phyloP scores from a whole-genome alignment of 768 basidiomycete species.

The Candolleomyces eurysporus region DNA sequence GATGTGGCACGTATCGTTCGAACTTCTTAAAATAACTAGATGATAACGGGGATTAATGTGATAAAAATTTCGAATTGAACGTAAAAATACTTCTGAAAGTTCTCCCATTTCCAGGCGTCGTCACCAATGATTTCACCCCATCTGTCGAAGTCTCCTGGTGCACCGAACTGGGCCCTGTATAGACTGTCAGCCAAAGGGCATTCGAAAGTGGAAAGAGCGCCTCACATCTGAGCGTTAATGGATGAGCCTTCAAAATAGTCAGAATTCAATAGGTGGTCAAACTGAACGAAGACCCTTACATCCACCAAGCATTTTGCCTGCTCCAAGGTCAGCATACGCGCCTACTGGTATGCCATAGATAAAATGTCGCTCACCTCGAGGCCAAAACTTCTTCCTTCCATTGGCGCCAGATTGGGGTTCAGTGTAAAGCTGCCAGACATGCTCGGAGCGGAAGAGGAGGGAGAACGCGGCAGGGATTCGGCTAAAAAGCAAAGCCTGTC shows the following conservation, averaged over 20 bases:
- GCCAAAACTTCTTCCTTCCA: conserved; percentile 55
- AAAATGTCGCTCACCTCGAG: conserved; percentile 47
- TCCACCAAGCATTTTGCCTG: conserved; percentile 70
- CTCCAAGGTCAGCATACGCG: background rate
- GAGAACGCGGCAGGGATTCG: conserved; percentile 45
- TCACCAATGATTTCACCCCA: conserved; percentile 57
- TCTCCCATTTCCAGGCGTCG: conserved; percentile 57
- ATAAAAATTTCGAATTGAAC: background rate
- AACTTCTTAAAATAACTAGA: conserved; percentile 65
- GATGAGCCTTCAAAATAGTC: conserved; percentile 44
- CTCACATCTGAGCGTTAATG: conserved; percentile 58
- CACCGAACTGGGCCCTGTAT: conserved; percentile 59
- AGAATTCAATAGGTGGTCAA: background rate
- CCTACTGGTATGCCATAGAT: background rate
- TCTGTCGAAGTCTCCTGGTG: conserved; percentile 69
- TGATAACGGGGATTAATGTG: background rate
- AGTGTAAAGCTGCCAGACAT: conserved; percentile 56
- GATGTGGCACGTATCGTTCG: conserved; percentile 51
- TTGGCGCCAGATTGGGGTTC: conserved; percentile 52
- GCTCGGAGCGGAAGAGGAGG: conserved; percentile 41
- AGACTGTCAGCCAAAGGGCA: background rate
- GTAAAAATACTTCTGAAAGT: conserved; percentile 44
- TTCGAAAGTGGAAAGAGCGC: background rate
- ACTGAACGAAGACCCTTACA: conserved; percentile 43
- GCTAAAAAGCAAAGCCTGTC: conserved; percentile 35